Evolutionary conservation across 306 rosid genomes (phyloP).

Genomic region (Vigna mungo): DNA sequence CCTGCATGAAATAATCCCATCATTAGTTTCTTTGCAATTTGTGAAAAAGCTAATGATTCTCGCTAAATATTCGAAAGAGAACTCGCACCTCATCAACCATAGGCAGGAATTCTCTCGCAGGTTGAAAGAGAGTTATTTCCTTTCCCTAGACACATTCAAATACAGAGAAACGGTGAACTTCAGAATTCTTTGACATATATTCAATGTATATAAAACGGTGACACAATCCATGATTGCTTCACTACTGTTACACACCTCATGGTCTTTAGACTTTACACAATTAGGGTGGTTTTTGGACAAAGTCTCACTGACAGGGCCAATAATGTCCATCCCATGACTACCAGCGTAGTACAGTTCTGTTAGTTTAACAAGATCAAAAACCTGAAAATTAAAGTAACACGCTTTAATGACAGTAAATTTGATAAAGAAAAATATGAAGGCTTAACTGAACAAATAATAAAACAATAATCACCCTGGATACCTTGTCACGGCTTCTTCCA

Average conservation of each 20-base stretch:
- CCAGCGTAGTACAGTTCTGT: conserved; percentile 96
- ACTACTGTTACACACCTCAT: conserved; percentile 50
- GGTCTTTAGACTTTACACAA: conserved; percentile 61
- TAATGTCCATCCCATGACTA: conserved; percentile 98
- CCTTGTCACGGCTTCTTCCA: conserved; percentile 95
- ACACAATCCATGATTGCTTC: conserved; percentile 11
- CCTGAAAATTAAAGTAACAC: conserved; percentile 56
- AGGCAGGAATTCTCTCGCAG: conserved; percentile 84
- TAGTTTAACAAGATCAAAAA: conserved; percentile 82
- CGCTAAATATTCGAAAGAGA: neutral
- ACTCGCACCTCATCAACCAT: conserved; percentile 78
- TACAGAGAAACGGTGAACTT: conserved; percentile 2
- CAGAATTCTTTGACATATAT: conserved; percentile 5
- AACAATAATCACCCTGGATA: conserved; percentile 16
- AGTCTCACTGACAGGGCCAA: conserved; percentile 62
- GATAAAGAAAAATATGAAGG: neutral
- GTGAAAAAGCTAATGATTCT: neutral
- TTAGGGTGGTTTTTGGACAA: conserved; percentile 56
- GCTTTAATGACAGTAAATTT: conserved; percentile 18
- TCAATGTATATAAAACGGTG: conserved; percentile 11
- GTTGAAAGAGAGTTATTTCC: conserved; percentile 86
- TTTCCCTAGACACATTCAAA: conserved; percentile 62
- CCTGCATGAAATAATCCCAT: conserved; percentile 52
- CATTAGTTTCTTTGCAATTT: neutral
- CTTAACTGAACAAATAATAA: neutral